A percentile compares a stretch with the other conserved stretches of the same genome.
Conservation (phyloP, 2,329 filamentous ascomycete genomes). For the Beauveria bassiana region DNA sequence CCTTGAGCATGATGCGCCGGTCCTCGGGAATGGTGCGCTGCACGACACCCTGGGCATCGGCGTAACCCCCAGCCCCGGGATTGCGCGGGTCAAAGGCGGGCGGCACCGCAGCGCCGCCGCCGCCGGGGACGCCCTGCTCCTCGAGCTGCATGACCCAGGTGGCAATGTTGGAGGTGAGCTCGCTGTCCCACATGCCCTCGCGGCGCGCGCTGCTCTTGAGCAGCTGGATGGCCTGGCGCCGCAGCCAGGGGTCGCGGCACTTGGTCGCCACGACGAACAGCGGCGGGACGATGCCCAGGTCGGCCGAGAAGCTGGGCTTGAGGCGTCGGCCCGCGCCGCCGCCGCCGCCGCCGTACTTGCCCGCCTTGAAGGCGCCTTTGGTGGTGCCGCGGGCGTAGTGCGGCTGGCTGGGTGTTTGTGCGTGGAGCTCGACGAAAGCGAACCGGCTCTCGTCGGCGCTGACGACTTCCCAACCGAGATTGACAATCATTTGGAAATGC, state of each 20-base stretch:
- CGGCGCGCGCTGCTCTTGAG: slow-evolving; percentile 51
- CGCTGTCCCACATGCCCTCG: slow-evolving; percentile 64
- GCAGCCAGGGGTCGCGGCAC: slow-evolving; percentile 49
- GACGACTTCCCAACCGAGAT: slow-evolving; percentile 51
- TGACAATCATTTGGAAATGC: slow-evolving; percentile 47
- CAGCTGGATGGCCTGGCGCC: slow-evolving; percentile 54
- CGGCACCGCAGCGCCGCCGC: not conserved
- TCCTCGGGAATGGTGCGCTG: slow-evolving; percentile 37
- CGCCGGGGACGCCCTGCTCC: slow-evolving; percentile 26
- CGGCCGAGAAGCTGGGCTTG: slow-evolving; percentile 55
- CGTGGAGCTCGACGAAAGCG: slow-evolving; percentile 31
- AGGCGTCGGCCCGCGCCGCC: slow-evolving; percentile 39
- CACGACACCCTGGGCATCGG: not conserved
- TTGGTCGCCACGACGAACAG: slow-evolving; percentile 61
- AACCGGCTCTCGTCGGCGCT: slow-evolving; percentile 48
- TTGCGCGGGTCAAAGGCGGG: slow-evolving; percentile 24
- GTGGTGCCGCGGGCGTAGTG: slow-evolving; percentile 2
- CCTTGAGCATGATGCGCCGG: slow-evolving; percentile 47
- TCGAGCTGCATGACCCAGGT: slow-evolving; percentile 49
- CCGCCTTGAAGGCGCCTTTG: slow-evolving; percentile 30
- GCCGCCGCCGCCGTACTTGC: slow-evolving; percentile 31
- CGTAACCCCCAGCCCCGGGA: not conserved
- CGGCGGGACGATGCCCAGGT: slow-evolving; percentile 56
- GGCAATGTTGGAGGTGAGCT: slow-evolving; percentile 47
- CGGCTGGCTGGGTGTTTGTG: not conserved